phyloP scores from a whole-genome alignment of 2,329 filamentous ascomycete genomes.

The Fusarium chlamydosporum region DNA sequence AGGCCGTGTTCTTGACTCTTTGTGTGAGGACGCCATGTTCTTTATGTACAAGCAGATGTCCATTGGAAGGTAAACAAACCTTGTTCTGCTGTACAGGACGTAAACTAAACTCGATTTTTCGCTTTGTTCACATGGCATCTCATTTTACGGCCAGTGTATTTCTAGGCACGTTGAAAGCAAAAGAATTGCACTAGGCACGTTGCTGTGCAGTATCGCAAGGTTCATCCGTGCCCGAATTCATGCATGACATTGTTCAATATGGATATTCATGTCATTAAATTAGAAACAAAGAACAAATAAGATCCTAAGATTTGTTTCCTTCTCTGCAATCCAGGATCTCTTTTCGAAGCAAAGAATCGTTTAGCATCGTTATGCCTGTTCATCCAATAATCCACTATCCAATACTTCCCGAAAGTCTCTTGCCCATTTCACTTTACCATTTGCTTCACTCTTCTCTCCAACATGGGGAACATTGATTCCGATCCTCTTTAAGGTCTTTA shows the following conservation, averaged over 20 bases:
- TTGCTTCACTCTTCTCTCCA: slow-evolving; percentile 27
- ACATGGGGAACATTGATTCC: slow-evolving; percentile 59
- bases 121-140: neutral
- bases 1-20: neutral
- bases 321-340: too few relatives aligned
- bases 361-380: slow-evolving; percentile 3
- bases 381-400: slow-evolving; percentile 48
- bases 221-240: slow-evolving; percentile 11
- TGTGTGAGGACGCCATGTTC: neutral
- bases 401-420: slow-evolving; percentile 61
- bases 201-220: neutral
- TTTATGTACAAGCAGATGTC: slow-evolving; percentile 22
- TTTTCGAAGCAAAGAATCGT: neutral
- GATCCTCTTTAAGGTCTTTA: slow-evolving; percentile 57
- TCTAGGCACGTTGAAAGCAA: neutral
- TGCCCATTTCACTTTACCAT: slow-evolving; percentile 58
- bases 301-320: neutral
- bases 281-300: slow-evolving; percentile 1
- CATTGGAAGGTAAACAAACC: neutral
- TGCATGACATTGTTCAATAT: slow-evolving; percentile 8
- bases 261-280: neutral
- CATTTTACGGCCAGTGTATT: neutral
- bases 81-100: neutral
- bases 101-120: neutral
- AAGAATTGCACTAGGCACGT: slow-evolving; percentile 3